Conservation (phyloP, 176 grass and related monocot genomes). For the Eremochloa ophiuroides region DNA sequence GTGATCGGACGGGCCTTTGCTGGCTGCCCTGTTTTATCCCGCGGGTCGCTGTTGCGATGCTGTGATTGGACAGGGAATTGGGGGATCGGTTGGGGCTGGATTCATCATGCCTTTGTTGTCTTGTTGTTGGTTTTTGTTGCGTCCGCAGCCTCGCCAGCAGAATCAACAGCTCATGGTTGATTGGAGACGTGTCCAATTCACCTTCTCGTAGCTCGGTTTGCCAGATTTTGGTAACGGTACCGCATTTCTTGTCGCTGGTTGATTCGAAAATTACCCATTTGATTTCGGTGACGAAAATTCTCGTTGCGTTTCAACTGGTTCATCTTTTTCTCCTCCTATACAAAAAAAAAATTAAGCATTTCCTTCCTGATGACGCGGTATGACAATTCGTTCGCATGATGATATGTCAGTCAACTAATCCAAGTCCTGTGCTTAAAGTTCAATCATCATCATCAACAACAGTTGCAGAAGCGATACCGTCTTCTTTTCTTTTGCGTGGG, state of each 20-base stretch:
- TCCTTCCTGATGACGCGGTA: not conserved
- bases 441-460: not conserved
- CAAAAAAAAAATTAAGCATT: not conserved
- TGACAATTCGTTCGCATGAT: not conserved
- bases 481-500: not conserved
- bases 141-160: not conserved
- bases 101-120: not conserved
- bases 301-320: not conserved
- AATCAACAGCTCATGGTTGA: not conserved
- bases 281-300: not conserved
- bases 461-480: not conserved
- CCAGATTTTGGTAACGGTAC: not conserved
- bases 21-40: not conserved
- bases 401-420: not conserved
- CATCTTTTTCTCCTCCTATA: not conserved
- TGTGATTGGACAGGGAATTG: not conserved
- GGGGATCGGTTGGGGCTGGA: not conserved
- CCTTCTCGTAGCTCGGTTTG: not conserved
- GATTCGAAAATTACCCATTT: not conserved
- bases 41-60: not conserved
- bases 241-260: not conserved
- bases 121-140: not conserved
- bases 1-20: not conserved
- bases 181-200: not conserved
- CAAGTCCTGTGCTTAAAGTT: not conserved